Evolutionary conservation across 2,329 filamentous ascomycete genomes (phyloP), one percentile per base, ranked within the genome.

Genomic region (Ilyonectria destructans): DNA sequence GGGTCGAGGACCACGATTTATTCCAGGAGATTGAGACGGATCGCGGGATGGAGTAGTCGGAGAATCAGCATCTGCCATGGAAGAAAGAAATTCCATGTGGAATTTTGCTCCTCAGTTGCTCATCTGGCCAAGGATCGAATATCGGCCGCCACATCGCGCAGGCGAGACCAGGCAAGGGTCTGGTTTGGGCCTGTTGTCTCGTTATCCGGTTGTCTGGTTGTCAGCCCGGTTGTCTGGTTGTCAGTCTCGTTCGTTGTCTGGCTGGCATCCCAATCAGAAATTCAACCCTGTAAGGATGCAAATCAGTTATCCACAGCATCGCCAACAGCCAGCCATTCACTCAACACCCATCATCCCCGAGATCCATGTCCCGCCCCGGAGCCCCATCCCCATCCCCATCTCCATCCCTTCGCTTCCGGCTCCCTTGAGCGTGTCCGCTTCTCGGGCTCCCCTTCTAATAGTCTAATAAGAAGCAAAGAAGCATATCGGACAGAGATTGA

Each of bases 11-110:
- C 26, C 15, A 37, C 33, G 45, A 45, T 19, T n/a, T 37, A 17
- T n/a, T 48, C 21, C 3, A 29, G 19, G 54, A 58, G 43, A 58
- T 64, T 58, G 46, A 52, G 54, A 58, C 46, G 55, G 61, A 45
- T 58, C 5, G 61, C n/a, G 21, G 51, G 40, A 58, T 48, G 52
- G 33, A 43, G 55, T 29, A 37, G 52, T 23, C 33, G 19, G 33
- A 40, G 54, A 19, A 57, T 52, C 49, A 31, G 26, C 29, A 52
- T 52, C 49, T 52, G 26, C 15, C 29, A 54, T 31, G 6, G 26
- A 51, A 31, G 40, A 33, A 58, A 54, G 19, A 17, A 58, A 45
- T 21, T 23, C 55, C 55, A 58, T 48, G 19, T 58, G 29, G 43
- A 35, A 58, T 49, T 35, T 8, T 21, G n/a, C 29, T 33, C 26